Evolutionary conservation across 495 filamentous ascomycete genomes (phyloP).

Genomic region (Amorphotheca resinae): DNA sequence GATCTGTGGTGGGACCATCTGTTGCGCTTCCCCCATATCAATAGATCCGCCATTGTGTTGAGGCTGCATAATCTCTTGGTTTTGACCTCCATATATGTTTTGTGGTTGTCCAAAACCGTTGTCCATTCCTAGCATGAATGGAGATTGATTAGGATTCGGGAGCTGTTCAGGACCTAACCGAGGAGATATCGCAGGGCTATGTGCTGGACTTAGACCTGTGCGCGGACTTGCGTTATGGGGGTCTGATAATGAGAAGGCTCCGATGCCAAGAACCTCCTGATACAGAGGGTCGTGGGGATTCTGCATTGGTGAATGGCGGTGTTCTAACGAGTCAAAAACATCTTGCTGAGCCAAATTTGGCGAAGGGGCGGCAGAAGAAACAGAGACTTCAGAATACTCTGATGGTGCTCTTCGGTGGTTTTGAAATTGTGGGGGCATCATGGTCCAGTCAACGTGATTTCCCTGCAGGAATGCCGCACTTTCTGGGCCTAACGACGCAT

Average conservation of each 20-base stretch:
- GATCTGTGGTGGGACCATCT: slow-evolving; percentile 78
- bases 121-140: slow-evolving; percentile 37
- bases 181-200: slow-evolving; percentile 81
- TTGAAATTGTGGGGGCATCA: slow-evolving; percentile 58
- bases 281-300: slow-evolving; percentile 63
- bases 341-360: slow-evolving; percentile 72
- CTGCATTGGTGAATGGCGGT: slow-evolving; percentile 69
- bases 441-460: slow-evolving; percentile 53
- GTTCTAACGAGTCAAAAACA: slow-evolving; percentile 60
- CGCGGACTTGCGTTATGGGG: slow-evolving; percentile 36
- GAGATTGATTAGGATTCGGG: slow-evolving; percentile 31
- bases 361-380: slow-evolving; percentile 66
- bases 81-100: slow-evolving; percentile 42
- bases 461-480: slow-evolving; percentile 57
- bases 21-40: slow-evolving; percentile 56
- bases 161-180: slow-evolving; percentile 63
- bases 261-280: slow-evolving; percentile 64
- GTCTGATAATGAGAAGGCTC: slow-evolving; percentile 74
- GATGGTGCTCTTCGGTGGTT: slow-evolving; percentile 73
- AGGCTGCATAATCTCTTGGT: slow-evolving; percentile 44
- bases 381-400: slow-evolving; percentile 79
- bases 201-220: slow-evolving; percentile 58
- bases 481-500: slow-evolving; percentile 69
- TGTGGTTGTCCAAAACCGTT: slow-evolving; percentile 26
- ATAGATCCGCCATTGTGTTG: slow-evolving; percentile 31